Conservation (phyloP, 495 filamentous ascomycete species). For the Halenospora varia region DNA sequence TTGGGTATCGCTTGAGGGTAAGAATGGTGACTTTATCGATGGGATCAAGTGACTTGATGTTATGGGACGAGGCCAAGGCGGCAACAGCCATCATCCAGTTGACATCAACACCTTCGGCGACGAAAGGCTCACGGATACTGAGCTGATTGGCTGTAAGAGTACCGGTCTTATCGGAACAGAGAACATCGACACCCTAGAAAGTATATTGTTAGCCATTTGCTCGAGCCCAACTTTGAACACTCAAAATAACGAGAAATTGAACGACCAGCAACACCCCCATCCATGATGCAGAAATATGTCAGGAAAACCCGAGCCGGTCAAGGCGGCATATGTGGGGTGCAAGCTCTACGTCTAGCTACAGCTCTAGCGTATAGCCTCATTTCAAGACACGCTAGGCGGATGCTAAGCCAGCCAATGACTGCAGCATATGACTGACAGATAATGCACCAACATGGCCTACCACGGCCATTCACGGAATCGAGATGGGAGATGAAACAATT, state of each 20-base stretch:
- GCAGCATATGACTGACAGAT: background rate
- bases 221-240: background rate
- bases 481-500: too few relatives aligned
- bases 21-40: slow-evolving; percentile 76
- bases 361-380: background rate
- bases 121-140: slow-evolving; percentile 70
- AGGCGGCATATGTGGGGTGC: background rate
- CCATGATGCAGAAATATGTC: background rate
- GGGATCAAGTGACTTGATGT: slow-evolving; percentile 71
- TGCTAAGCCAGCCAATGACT: background rate
- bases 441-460: too few relatives aligned
- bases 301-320: background rate
- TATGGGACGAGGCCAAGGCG: slow-evolving; percentile 71
- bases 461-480: too few relatives aligned
- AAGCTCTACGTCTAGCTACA: background rate
- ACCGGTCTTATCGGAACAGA: slow-evolving; percentile 71
- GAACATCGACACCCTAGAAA: slow-evolving; percentile 59
- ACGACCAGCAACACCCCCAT: background rate
- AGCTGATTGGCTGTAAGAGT: slow-evolving; percentile 72
- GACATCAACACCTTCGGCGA: slow-evolving; percentile 69
- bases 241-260: background rate
- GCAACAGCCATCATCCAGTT: slow-evolving; percentile 80
- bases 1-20: slow-evolving; percentile 69
- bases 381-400: background rate
- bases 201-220: slow-evolving; percentile 6